Conservation (phyloP, 345 rosid species). For the Rhizophora mangle region DNA sequence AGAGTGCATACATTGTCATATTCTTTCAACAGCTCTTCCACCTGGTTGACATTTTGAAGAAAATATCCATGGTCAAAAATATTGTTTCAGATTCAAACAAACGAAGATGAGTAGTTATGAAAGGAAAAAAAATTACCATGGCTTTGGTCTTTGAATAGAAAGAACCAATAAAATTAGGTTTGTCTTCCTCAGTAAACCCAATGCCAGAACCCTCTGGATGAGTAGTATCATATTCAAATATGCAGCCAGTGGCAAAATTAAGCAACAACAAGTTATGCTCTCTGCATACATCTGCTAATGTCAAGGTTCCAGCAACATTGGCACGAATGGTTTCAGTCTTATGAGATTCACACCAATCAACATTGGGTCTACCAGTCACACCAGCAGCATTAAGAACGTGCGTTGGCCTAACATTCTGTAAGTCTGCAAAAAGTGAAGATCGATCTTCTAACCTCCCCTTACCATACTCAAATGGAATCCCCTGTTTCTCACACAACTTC, state of each 20-base stretch:
- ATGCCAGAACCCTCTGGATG: slow-evolving; percentile 61
- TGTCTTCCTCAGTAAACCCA: slow-evolving; percentile 70
- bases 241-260: slow-evolving; percentile 80
- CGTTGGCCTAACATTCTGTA: slow-evolving; percentile 55
- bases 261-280: slow-evolving; percentile 60
- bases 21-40: slow-evolving; percentile 64
- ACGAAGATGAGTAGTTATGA: neutral
- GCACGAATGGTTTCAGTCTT: slow-evolving; percentile 67
- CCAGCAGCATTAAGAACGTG: slow-evolving; percentile 85
- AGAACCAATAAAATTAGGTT: slow-evolving; percentile 66
- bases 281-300: slow-evolving; percentile 75
- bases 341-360: slow-evolving; percentile 81
- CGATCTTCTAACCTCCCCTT: slow-evolving; percentile 70
- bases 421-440: slow-evolving; percentile 52
- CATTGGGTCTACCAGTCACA: slow-evolving; percentile 75
- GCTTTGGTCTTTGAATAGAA: slow-evolving; percentile 86
- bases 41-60: slow-evolving; percentile 34
- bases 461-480: slow-evolving; percentile 63
- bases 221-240: slow-evolving; percentile 62
- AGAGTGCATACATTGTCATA: slow-evolving; percentile 71
- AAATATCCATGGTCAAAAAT: neutral
- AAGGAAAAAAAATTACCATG: slow-evolving; percentile 38
- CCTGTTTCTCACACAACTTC: slow-evolving; percentile 66
- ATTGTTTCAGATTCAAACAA: neutral
- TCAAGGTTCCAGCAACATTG: slow-evolving; percentile 70